A percentile compares a stretch with the other conserved stretches of the same genome.
phyloP scores from a whole-genome alignment of 176 grass and related monocot species.

The Aegilops tauschii region DNA sequence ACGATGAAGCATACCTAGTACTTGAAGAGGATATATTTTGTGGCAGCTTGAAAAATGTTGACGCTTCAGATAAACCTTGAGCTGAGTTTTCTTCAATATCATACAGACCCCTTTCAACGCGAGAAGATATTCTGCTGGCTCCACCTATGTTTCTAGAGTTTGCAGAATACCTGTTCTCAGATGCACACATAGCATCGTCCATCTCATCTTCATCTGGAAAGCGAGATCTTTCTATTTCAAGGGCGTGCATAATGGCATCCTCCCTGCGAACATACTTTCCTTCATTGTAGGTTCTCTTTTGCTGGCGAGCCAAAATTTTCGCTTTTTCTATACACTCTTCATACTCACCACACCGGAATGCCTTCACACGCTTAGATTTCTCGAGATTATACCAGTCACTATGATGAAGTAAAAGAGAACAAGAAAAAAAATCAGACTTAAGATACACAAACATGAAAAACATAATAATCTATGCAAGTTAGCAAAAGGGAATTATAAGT shows the following conservation, averaged over 20 bases:
- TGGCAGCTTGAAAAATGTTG: slow-evolving; percentile 43
- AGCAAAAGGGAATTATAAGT: neutral
- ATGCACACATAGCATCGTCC: slow-evolving; percentile 24
- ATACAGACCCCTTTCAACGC: slow-evolving; percentile 30
- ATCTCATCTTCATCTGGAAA: slow-evolving; percentile 43
- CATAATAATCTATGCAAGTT: neutral
- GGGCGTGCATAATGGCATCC: slow-evolving; percentile 95
- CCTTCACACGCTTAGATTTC: slow-evolving; percentile 88
- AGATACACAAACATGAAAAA: neutral
- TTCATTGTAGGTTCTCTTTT: slow-evolving; percentile 56
- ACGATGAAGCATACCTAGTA: slow-evolving; percentile 57
- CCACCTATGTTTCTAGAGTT: slow-evolving; percentile 64
- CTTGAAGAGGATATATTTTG: slow-evolving; percentile 54
- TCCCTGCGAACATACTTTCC: slow-evolving; percentile 98
- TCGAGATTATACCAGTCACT: slow-evolving; percentile 99
- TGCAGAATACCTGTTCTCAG: slow-evolving; percentile 26
- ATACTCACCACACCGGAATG: slow-evolving; percentile 93
- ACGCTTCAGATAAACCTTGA: slow-evolving; percentile 50
- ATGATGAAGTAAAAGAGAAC: slow-evolving; percentile 35
- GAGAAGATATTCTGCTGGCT: slow-evolving; percentile 49
- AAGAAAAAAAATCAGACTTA: slow-evolving; percentile 5
- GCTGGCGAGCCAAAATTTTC: slow-evolving; percentile 42
- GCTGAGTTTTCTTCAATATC: slow-evolving; percentile 44
- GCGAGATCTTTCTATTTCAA: slow-evolving; percentile 78
- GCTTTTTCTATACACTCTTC: slow-evolving; percentile 94